phyloP scores from a whole-genome alignment of 345 rosid species.

The Salix viminalis region DNA sequence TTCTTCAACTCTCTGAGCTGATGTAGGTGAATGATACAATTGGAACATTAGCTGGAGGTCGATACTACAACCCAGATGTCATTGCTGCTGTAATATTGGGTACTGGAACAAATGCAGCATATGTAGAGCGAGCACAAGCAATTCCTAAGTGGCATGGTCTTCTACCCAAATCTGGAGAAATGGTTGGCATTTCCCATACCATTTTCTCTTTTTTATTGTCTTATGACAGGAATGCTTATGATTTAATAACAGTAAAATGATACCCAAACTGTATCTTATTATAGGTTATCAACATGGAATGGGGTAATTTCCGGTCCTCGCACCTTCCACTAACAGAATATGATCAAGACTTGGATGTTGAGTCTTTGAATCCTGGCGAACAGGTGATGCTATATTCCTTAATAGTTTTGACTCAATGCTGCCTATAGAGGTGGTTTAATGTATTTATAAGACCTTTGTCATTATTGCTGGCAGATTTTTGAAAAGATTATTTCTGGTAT shows the following conservation, averaged over 20 bases:
- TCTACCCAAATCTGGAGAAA: conserved; percentile 79
- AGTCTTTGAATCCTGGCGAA: conserved; percentile 88
- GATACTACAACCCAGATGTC: conserved; percentile 72
- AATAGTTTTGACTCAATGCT: background rate
- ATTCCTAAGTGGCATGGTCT: conserved; percentile 92
- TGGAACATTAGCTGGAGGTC: conserved; percentile 95
- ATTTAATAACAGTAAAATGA: background rate
- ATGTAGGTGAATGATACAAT: conserved; percentile 89
- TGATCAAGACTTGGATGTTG: conserved; percentile 69
- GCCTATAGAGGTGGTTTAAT: background rate
- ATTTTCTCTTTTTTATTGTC: background rate
- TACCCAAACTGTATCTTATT: conserved; percentile 1
- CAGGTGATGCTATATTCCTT: conserved; percentile 44
- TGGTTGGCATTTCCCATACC: conserved; percentile 44
- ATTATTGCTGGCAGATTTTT: conserved; percentile 50
- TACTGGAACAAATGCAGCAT: conserved; percentile 95
- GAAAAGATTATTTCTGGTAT: conserved; percentile 93
- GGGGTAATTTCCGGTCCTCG: conserved; percentile 93
- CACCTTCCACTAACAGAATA: conserved; percentile 81
- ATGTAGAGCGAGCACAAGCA: conserved; percentile 85
- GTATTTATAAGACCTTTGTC: background rate
- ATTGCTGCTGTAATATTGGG: conserved; percentile 89
- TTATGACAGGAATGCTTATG: background rate
- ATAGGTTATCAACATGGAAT: conserved; percentile 94
- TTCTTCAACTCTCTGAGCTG: conserved; percentile 3